Evolutionary conservation across 176 grass and related monocot genomes (phyloP), one percentile per base, ranked within the genome.

Genomic region (Panicum miliaceum): DNA sequence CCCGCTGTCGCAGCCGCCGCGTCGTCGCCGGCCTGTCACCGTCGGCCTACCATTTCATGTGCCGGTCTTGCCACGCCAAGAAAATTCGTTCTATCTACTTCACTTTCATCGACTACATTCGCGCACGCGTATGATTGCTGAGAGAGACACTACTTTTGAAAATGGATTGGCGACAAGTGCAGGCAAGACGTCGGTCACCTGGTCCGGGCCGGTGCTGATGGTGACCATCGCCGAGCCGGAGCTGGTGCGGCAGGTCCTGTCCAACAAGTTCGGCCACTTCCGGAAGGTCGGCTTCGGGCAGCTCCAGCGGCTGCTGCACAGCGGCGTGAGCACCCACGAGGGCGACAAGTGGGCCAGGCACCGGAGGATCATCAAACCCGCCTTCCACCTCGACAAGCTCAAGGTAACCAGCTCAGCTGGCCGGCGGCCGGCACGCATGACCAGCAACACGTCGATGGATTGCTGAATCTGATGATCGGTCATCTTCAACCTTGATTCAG

Each of bases 321-420:
- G 14, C 38, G 88, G 88, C 3, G n/a, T 90, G 3, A 12, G 29
- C 14, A 42, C 5, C 15, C 64, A 87, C 63, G 16, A 88, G 71
- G 91, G 88, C 7, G 71, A 61, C 25, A 90, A 90, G 65, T 93
- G 87, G 91, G 70, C 70, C 4, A 87, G 52, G 71, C 88, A 93
- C 40, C 46, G 91, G 4, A 90, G 71, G 71, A 88, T 93, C 66
- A 15, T 93, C 68, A 88, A 53, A 29, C 87, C 87, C 6, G 88
- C 88, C 22, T 93, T 93, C 67, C 91, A 90, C 20, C n/a, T 87
- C 23, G 81, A 93, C 32, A 93, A 82, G 45, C 73, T 90, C 29
- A 93, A 93, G 87, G 79, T 81, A 54, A 54, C 14, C 5, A 20
- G 29, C 29, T 32, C 29, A 32, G 29, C 29, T 32, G 29, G 29